Evolutionary conservation across 176 grass and related monocot genomes (phyloP).

Genomic region (Echinochloa phyllopogon): DNA sequence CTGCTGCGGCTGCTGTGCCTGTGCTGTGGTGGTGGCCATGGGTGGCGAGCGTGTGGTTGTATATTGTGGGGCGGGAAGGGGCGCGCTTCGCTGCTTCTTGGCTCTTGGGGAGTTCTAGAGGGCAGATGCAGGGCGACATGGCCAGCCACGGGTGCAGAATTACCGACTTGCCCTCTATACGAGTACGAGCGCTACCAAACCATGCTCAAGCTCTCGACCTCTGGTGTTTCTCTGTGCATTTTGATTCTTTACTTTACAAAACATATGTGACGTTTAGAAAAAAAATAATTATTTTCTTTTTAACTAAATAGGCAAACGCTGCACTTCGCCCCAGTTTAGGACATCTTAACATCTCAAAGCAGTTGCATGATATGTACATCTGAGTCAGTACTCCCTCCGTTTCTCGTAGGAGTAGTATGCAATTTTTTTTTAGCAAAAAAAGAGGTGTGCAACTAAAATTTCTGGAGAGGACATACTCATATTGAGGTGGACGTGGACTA

Average conservation of each 20-base stretch:
- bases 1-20: constrained; percentile 10
- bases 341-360: background rate
- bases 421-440: background rate
- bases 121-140: constrained; percentile 38
- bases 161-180: constrained; percentile 21
- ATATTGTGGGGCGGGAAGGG: constrained; percentile 51
- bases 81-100: constrained; percentile 22
- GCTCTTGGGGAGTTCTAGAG: constrained; percentile 57
- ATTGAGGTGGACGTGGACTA: too few species aligned
- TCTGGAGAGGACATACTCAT: background rate
- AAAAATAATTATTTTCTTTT: too few species aligned
- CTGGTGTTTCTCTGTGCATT: background rate
- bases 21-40: constrained; percentile 45
- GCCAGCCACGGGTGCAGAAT: constrained; percentile 10
- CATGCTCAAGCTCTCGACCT: background rate
- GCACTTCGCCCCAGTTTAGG: too few species aligned
- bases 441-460: background rate
- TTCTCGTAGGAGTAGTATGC: too few species aligned
- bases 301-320: too few species aligned
- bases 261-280: too few species aligned
- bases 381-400: too few species aligned
- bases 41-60: constrained; percentile 54
- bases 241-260: background rate
- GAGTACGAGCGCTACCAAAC: too few species aligned
- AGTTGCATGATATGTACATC: background rate